phyloP scores from a whole-genome alignment of 192 early-diverging fungal genomes.

The Backusella macrospora region DNA sequence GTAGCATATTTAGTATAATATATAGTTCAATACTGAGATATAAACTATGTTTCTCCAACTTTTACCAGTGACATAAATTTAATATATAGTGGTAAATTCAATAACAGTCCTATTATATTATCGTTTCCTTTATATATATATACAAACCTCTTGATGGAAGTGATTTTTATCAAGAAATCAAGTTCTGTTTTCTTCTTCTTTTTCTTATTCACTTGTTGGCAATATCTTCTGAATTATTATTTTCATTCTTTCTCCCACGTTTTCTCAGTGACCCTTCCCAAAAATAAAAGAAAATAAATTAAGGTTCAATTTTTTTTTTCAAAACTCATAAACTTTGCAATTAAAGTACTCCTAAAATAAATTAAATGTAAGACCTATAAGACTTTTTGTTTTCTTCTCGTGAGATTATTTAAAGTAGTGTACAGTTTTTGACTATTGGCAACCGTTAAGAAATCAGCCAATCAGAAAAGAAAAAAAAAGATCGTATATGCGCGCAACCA shows the following conservation, averaged over 20 bases:
- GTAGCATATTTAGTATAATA: not conserved
- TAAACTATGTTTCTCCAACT: not conserved
- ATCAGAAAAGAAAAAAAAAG: not conserved
- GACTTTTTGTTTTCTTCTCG: not conserved
- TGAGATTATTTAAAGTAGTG: not conserved
- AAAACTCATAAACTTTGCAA: not conserved
- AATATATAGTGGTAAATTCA: not conserved
- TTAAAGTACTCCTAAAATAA: slow-evolving; percentile 5
- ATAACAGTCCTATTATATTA: not conserved
- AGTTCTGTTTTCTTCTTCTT: not conserved
- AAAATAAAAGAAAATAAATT: not conserved
- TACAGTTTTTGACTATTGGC: not conserved
- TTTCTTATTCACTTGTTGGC: not conserved
- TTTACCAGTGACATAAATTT: not conserved
- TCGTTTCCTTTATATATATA: not conserved
- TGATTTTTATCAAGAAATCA: not conserved
- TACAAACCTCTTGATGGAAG: too few species aligned
- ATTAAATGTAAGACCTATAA: slow-evolving; percentile 5
- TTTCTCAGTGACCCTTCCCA: not conserved
- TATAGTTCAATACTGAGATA: not conserved
- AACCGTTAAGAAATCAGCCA: not conserved
- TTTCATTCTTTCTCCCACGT: slow-evolving; percentile 3
- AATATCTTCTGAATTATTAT: not conserved
- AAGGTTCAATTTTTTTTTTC: slow-evolving; percentile 1
- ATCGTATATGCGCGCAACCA: not conserved